A percentile compares a stretch with the other conserved stretches of the same genome.
Evolutionary conservation across 805 yeast species (phyloP).

Genomic region (Ogataea thermomethanolica): DNA sequence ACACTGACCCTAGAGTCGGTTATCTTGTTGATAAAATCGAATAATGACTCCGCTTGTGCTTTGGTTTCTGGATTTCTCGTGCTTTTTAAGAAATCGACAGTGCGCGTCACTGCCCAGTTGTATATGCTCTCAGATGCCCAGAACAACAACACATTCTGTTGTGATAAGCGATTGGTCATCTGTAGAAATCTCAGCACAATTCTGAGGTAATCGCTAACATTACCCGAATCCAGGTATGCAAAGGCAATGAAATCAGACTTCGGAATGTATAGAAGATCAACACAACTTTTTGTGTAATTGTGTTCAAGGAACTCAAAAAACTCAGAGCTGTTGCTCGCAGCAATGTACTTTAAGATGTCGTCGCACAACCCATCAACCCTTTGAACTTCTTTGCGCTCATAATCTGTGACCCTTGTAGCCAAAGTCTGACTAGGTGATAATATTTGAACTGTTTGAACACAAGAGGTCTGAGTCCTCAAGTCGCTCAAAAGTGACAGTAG

Average conservation of each 20-base stretch:
- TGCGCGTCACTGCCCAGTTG: slow-evolving; percentile 50
- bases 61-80: slow-evolving; percentile 12
- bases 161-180: slow-evolving; percentile 40
- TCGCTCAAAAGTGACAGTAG: slow-evolving; percentile 16
- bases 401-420: slow-evolving; percentile 3
- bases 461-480: slow-evolving; percentile 17
- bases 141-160: slow-evolving; percentile 42
- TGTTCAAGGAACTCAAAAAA: slow-evolving; percentile 35
- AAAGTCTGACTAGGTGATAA: slow-evolving; percentile 10
- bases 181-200: slow-evolving; percentile 37
- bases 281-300: slow-evolving; percentile 29
- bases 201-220: slow-evolving; percentile 37
- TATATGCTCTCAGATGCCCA: slow-evolving; percentile 45
- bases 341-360: slow-evolving; percentile 41
- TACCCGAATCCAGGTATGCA: slow-evolving; percentile 38
- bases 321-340: slow-evolving; percentile 49
- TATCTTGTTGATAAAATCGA: slow-evolving; percentile 33
- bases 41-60: slow-evolving; percentile 33
- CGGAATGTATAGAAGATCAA: slow-evolving; percentile 38
- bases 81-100: slow-evolving; percentile 39
- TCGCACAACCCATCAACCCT: slow-evolving; percentile 38
- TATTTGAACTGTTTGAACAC: background rate
- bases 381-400: slow-evolving; percentile 6
- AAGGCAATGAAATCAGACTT: slow-evolving; percentile 45
- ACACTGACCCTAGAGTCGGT: slow-evolving; percentile 31